Evolutionary conservation across 495 filamentous ascomycete species (phyloP).

Genomic region (Daldinia childiae): DNA sequence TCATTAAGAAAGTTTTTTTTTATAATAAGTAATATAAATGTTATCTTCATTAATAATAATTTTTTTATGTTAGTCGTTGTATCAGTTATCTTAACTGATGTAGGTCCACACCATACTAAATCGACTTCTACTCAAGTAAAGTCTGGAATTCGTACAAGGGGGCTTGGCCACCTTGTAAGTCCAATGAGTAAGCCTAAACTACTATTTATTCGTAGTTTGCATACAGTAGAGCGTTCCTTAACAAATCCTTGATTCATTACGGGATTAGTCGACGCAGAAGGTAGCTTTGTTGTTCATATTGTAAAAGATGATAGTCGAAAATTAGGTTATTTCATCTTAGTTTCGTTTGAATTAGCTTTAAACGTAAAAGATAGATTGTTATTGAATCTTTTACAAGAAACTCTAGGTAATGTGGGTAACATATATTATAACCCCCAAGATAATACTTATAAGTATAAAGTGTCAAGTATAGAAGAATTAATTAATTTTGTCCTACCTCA

Average conservation of each 20-base stretch:
- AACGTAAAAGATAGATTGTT: no score
- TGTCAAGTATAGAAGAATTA: constrained; percentile 3
- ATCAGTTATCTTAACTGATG: no score
- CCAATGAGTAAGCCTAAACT: constrained; percentile 4
- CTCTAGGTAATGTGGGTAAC: constrained; percentile 5
- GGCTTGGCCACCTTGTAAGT: no score
- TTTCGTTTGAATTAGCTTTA: no score
- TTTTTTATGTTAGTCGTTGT: no score
- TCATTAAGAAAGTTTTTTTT: no score
- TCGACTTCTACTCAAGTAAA: constrained; percentile 1
- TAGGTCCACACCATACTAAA: constrained; percentile 3
- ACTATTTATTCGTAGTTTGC: constrained; percentile 5
- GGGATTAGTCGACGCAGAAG: constrained; percentile 9
- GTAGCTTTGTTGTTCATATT: constrained; percentile 7
- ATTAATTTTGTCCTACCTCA: constrained; percentile 13
- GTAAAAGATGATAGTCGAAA: constrained; percentile 7
- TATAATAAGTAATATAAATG: background rate
- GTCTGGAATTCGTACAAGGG: no score
- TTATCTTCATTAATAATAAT: constrained; percentile 5
- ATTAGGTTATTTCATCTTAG: constrained; percentile 7
- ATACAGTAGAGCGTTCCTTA: constrained; percentile 5
- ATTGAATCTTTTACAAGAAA: constrained; percentile 14
- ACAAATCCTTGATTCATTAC: background rate
- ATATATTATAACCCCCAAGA: constrained; percentile 12
- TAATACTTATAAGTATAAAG: constrained; percentile 13